phyloP scores from a whole-genome alignment of 441 rosid species.

The California macrophylla region DNA sequence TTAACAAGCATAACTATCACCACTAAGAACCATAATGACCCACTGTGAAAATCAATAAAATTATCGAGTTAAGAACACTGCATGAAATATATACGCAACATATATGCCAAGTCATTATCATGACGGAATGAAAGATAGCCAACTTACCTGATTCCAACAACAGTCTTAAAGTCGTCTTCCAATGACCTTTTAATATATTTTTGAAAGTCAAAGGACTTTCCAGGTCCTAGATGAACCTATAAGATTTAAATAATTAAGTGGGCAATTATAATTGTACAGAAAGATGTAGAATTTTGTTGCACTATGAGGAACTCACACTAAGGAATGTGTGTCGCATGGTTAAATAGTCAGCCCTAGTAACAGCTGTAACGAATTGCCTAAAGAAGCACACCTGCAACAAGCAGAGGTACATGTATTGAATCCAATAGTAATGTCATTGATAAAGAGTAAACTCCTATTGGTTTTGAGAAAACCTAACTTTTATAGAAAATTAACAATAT shows the following conservation, averaged over 20 bases:
- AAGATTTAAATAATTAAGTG: background rate
- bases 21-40: conserved; percentile 65
- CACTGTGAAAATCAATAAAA: conserved; percentile 42
- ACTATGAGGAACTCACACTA: conserved; percentile 38
- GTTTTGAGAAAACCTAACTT: background rate
- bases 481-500: background rate
- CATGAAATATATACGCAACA: background rate
- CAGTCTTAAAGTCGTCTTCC: conserved; percentile 77
- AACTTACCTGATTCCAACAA: conserved; percentile 66
- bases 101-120: background rate
- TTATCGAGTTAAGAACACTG: conserved; percentile 1
- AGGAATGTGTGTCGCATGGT: conserved; percentile 84
- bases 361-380: conserved; percentile 74
- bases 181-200: conserved; percentile 68
- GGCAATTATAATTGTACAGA: background rate
- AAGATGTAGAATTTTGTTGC: background rate
- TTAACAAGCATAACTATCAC: conserved; percentile 61
- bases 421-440: background rate
- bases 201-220: conserved; percentile 69
- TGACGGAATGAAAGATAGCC: background rate
- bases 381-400: conserved; percentile 62
- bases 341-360: conserved; percentile 65
- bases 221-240: conserved; percentile 77
- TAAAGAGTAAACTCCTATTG: background rate
- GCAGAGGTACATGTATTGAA: background rate